Evolutionary conservation across 2,329 filamentous ascomycete genomes (phyloP).

Genomic region (Magnaporthales sp.): DNA sequence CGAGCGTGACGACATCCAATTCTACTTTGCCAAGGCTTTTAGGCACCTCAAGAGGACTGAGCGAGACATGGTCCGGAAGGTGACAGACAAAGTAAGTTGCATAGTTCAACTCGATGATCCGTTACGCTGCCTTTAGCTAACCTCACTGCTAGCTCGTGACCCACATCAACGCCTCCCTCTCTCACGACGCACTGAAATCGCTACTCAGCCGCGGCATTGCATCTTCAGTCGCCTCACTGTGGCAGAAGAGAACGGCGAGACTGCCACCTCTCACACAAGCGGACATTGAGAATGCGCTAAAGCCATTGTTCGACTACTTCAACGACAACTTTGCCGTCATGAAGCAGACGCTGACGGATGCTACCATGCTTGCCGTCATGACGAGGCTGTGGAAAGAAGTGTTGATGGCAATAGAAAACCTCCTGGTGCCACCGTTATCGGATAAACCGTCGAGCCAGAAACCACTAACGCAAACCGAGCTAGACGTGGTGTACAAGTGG

Average conservation of each 20-base stretch:
- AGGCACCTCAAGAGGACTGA: conserved; percentile 90
- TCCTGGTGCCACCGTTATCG: conserved; percentile 87
- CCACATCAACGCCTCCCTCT: conserved; percentile 86
- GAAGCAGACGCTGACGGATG: conserved; percentile 89
- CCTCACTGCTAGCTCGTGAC: conserved; percentile 59
- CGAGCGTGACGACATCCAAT: conserved; percentile 95
- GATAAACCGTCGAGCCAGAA: conserved; percentile 87
- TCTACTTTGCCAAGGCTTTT: conserved; percentile 97
- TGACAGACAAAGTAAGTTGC: conserved; percentile 81
- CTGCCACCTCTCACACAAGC: conserved; percentile 53
- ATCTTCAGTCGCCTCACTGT: conserved; percentile 63
- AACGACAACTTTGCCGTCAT: conserved; percentile 99
- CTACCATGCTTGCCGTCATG: conserved; percentile 99
- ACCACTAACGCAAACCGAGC: conserved; percentile 74
- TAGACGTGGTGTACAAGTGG: conserved; percentile 95
- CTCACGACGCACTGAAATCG: conserved; percentile 66
- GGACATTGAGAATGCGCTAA: conserved; percentile 73
- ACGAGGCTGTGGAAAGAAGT: conserved; percentile 97
- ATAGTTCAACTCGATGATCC: not conserved
- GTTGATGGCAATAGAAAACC: conserved; percentile 77
- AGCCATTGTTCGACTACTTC: conserved; percentile 86
- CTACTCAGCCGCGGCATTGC: conserved; percentile 64
- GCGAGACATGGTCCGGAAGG: conserved; percentile 94
- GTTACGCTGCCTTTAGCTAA: conserved; percentile 12
- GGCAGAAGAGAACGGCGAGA: conserved; percentile 50